These are phyloP conservation scores for Talaromyces atroroseus DNA, from an alignment of 2,329 filamentous ascomycete genomes.

Conservation along the genomic window DNA sequence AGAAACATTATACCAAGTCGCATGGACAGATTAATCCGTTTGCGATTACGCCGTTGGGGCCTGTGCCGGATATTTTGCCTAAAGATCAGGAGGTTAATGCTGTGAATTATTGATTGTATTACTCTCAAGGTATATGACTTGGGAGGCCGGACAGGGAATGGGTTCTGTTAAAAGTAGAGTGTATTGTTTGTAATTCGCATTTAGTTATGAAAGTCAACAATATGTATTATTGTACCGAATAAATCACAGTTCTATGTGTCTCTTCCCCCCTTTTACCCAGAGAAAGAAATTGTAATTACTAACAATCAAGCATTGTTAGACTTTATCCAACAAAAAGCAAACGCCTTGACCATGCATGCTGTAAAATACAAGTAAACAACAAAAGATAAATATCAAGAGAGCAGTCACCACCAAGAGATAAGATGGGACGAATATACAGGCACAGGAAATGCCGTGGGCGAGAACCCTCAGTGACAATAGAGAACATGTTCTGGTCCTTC, in stretches of 20 bases:
- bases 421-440: background rate
- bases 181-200: background rate
- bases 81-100: constrained; percentile 67
- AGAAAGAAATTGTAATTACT: background rate
- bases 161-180: no score
- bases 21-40: constrained; percentile 61
- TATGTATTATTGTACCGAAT: background rate
- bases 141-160: background rate
- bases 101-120: constrained; percentile 13
- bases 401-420: background rate
- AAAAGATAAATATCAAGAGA: background rate
- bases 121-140: background rate
- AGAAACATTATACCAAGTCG: constrained; percentile 66
- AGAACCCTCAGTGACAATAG: background rate
- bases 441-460: background rate
- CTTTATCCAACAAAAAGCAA: constrained; percentile 1
- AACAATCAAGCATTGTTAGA: background rate
- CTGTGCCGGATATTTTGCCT: constrained; percentile 72
- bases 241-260: background rate
- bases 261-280: background rate
- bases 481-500: background rate
- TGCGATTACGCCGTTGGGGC: constrained; percentile 78
- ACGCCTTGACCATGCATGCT: constrained; percentile 11
- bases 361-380: background rate
- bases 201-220: background rate